Percentiles rank a stretch among this genome's conserved stretches.
These are phyloP conservation scores for Paecilomyces sp. DNA, from an alignment of 2,329 filamentous ascomycete species.

Conservation along the genomic window DNA sequence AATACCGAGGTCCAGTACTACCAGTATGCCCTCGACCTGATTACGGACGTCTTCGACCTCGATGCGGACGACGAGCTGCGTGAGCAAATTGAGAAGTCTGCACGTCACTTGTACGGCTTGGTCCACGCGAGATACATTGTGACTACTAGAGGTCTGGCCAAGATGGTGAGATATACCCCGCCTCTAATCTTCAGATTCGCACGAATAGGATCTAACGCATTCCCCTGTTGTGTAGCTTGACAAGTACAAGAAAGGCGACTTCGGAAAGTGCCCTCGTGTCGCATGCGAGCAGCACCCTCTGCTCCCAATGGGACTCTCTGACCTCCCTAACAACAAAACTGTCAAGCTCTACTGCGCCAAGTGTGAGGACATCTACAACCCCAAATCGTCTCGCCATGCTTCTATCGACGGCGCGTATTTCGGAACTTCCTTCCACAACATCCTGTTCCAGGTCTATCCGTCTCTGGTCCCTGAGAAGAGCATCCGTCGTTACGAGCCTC, in stretches of 20 bases:
- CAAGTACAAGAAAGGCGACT: constrained; percentile 97
- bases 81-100: constrained; percentile 96
- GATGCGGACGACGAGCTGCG: constrained; percentile 98
- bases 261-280: constrained; percentile 95
- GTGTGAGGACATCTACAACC: constrained; percentile 98
- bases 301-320: constrained; percentile 88
- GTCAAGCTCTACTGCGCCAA: constrained; percentile 96
- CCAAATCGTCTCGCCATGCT: constrained; percentile 92
- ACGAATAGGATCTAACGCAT: constrained; percentile 4
- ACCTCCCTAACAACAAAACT: constrained; percentile 77
- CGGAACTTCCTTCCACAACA: constrained; percentile 96
- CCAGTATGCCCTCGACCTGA: constrained; percentile 93
- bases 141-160: constrained; percentile 83
- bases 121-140: constrained; percentile 97
- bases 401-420: constrained; percentile 97
- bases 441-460: constrained; percentile 97
- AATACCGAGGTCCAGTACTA: constrained; percentile 99
- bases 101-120: constrained; percentile 87
- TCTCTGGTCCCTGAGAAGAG: constrained; percentile 81
- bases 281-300: constrained; percentile 90
- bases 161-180: constrained; percentile 65
- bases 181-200: background rate
- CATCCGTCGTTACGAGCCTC: constrained; percentile 76
- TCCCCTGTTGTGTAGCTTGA: constrained; percentile 60
- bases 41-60: constrained; percentile 97